Conservation (phyloP, 2,329 filamentous ascomycete species). For the Diaporthe citrichinensis region DNA sequence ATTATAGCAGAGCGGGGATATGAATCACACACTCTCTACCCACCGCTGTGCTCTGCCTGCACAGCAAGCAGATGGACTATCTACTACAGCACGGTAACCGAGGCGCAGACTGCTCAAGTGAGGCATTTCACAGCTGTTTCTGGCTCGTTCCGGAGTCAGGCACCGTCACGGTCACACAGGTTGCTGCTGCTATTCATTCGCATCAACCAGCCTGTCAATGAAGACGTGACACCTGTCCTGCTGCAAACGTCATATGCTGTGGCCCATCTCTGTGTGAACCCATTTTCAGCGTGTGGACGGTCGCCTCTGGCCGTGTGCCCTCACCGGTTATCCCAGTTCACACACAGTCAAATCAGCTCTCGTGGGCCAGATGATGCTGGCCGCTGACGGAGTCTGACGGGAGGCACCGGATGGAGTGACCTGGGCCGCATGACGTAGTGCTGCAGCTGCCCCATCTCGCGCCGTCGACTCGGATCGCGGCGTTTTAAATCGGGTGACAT, state of each 20-base stretch:
- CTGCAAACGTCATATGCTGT: conserved; percentile 40
- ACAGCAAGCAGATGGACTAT: background rate
- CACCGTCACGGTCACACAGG: conserved; percentile 20
- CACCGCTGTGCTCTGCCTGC: background rate
- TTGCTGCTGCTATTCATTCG: background rate
- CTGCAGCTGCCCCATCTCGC: conserved; percentile 35
- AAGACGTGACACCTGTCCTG: conserved; percentile 40
- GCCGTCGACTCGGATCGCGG: conserved; percentile 28
- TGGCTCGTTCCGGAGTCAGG: conserved; percentile 23
- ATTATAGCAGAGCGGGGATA: conserved; percentile 18
- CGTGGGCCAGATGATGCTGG: conserved; percentile 28
- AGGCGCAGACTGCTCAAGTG: conserved; percentile 8
- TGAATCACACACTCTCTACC: background rate
- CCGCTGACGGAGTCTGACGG: conserved; percentile 33
- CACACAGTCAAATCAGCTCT: conserved; percentile 8
- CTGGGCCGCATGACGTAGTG: conserved; percentile 40
- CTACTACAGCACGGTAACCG: background rate
- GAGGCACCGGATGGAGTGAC: conserved; percentile 30
- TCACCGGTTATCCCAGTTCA: conserved; percentile 8
- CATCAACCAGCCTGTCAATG: conserved; percentile 31
- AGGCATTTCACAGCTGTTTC: conserved; percentile 15
- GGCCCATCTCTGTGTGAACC: background rate
- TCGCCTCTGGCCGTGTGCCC: conserved; percentile 10
- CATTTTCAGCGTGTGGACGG: background rate
- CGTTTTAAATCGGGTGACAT: conserved; percentile 27